A percentile compares a stretch with the other conserved stretches of the same genome.
phyloP scores from a whole-genome alignment of 2,329 filamentous ascomycete genomes.

The Hansfordia pulvinata region DNA sequence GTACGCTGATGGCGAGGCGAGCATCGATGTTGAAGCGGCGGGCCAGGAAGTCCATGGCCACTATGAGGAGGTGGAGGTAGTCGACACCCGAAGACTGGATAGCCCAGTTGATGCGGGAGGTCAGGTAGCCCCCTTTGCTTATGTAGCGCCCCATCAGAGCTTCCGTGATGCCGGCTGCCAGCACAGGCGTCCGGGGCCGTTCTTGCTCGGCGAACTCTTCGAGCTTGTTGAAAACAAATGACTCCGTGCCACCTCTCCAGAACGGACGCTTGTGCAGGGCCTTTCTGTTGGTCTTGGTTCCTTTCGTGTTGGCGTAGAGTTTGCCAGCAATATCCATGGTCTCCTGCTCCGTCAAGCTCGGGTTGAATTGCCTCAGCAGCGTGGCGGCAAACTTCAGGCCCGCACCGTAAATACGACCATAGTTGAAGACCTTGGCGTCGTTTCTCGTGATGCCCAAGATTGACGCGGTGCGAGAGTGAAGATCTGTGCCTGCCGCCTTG shows the following conservation, averaged over 20 bases:
- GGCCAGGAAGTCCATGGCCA: slow-evolving; percentile 87
- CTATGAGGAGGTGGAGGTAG: slow-evolving; percentile 86
- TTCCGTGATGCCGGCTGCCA: slow-evolving; percentile 92
- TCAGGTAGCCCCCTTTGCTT: slow-evolving; percentile 83
- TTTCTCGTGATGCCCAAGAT: slow-evolving; percentile 92
- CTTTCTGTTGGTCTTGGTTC: slow-evolving; percentile 68
- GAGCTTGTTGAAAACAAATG: slow-evolving; percentile 94
- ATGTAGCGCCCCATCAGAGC: slow-evolving; percentile 82
- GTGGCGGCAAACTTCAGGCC: slow-evolving; percentile 87
- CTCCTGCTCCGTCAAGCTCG: slow-evolving; percentile 63
- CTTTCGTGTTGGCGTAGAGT: slow-evolving; percentile 83
- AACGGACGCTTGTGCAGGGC: slow-evolving; percentile 61
- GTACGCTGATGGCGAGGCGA: slow-evolving; percentile 83
- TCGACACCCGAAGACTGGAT: slow-evolving; percentile 97
- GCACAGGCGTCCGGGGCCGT: slow-evolving; percentile 73
- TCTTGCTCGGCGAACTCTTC: slow-evolving; percentile 98
- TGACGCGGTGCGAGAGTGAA: slow-evolving; percentile 83
- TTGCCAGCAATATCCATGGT: slow-evolving; percentile 64
- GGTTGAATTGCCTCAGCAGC: slow-evolving; percentile 87
- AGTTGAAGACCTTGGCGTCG: slow-evolving; percentile 96
- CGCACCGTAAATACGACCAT: slow-evolving; percentile 96
- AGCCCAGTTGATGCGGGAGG: slow-evolving; percentile 96
- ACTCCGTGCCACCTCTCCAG: slow-evolving; percentile 94
- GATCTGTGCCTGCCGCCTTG: slow-evolving; percentile 83
- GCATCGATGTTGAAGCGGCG: slow-evolving; percentile 75